Percentiles rank a stretch among this genome's conserved stretches.
phyloP scores from a whole-genome alignment of 2,329 filamentous ascomycete genomes.

The Lasiodiplodia citricola region DNA sequence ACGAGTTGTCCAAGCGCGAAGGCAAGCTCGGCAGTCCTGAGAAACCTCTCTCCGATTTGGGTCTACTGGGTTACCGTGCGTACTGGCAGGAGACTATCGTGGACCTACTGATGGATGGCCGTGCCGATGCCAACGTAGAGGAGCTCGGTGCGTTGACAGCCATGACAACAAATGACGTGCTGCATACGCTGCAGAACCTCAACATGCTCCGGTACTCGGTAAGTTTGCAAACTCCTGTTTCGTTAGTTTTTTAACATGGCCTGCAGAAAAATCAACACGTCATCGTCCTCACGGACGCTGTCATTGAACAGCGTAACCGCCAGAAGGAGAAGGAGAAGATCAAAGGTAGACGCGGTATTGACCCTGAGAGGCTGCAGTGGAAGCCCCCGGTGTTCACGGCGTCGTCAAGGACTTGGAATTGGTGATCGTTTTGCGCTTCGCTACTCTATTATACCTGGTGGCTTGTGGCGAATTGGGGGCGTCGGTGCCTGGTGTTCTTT shows the following conservation, averaged over 20 bases:
- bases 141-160: constrained; percentile 77
- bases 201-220: constrained; percentile 93
- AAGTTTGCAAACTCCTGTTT: constrained; percentile 33
- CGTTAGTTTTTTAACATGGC: not conserved
- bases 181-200: constrained; percentile 90
- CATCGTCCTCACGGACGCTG: constrained; percentile 85
- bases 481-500: not conserved
- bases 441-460: not conserved
- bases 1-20: constrained; percentile 94
- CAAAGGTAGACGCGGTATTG: constrained; percentile 78
- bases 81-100: constrained; percentile 98
- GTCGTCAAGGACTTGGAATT: constrained; percentile 91
- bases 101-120: constrained; percentile 74
- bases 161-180: constrained; percentile 97
- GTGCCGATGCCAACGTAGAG: constrained; percentile 81
- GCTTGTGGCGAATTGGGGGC: not conserved
- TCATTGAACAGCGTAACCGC: constrained; percentile 71
- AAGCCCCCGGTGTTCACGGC: constrained; percentile 95
- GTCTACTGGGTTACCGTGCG: constrained; percentile 89
- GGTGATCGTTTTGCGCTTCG: constrained; percentile 58
- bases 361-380: constrained; percentile 83
- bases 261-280: constrained; percentile 86
- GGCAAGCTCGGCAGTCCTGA: constrained; percentile 94
- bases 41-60: constrained; percentile 93
- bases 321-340: constrained; percentile 79